Evolutionary conservation across 2,329 filamentous ascomycete species (phyloP).

Genomic region (Monosporascus cannonballus): DNA sequence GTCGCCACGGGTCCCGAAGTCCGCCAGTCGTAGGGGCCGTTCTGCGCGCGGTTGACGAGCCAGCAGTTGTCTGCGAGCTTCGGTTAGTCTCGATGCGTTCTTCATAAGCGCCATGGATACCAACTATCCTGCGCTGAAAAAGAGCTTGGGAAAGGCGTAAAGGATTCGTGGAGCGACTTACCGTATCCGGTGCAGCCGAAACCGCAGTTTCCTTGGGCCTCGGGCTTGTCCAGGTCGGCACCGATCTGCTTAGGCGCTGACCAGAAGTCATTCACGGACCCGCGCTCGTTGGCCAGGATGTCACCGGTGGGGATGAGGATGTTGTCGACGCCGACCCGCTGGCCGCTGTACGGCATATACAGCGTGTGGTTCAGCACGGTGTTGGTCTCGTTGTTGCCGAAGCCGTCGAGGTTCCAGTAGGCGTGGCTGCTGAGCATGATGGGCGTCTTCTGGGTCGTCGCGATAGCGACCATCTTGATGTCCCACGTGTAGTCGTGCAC

Average conservation of each 20-base stretch:
- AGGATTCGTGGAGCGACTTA: constrained; percentile 26
- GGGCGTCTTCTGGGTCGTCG: constrained; percentile 69
- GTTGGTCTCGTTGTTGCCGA: constrained; percentile 64
- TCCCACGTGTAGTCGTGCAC: constrained; percentile 62
- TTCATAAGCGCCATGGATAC: background rate
- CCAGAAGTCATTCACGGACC: constrained; percentile 78
- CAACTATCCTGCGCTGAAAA: background rate
- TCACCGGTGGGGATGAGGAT: constrained; percentile 72
- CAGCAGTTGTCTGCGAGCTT: constrained; percentile 55
- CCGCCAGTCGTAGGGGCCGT: constrained; percentile 59
- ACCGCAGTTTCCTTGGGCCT: constrained; percentile 69
- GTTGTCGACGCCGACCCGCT: constrained; percentile 61
- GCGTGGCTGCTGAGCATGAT: constrained; percentile 73
- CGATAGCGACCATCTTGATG: constrained; percentile 64
- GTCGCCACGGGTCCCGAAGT: constrained; percentile 49
- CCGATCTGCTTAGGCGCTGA: constrained; percentile 74
- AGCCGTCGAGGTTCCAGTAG: constrained; percentile 82
- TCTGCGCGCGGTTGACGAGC: constrained; percentile 56
- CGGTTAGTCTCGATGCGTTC: constrained; percentile 2
- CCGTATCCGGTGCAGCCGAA: constrained; percentile 80
- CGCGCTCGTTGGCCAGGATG: constrained; percentile 61
- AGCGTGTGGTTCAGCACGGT: constrained; percentile 65
- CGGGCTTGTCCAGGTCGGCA: constrained; percentile 55
- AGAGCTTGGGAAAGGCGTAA: background rate
- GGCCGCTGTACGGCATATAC: constrained; percentile 65